Conservation (phyloP, 129 eudicot species). For the Flaveria brownii region DNA sequence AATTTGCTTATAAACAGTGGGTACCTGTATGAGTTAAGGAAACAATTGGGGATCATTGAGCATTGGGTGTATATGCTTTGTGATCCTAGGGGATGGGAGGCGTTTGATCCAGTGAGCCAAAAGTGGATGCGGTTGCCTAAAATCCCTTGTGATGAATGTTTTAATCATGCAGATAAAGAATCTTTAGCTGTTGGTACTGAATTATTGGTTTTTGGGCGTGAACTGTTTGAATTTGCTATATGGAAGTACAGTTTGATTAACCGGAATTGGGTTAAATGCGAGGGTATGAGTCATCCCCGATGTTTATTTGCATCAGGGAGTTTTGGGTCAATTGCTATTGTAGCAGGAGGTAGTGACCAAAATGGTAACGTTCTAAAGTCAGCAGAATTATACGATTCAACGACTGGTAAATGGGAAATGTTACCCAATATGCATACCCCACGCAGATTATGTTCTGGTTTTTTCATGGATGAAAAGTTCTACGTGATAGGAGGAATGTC, state of each 20-base stretch:
- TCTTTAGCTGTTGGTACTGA: slow-evolving; percentile 62
- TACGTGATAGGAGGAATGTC: slow-evolving; percentile 75
- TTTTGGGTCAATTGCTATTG: slow-evolving; percentile 61
- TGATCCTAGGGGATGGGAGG: slow-evolving; percentile 80
- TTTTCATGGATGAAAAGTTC: slow-evolving; percentile 69
- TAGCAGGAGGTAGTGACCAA: slow-evolving; percentile 76
- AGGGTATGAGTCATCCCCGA: slow-evolving; percentile 60
- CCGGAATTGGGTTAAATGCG: slow-evolving; percentile 55
- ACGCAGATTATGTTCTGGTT: slow-evolving; percentile 61
- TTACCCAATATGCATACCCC: slow-evolving; percentile 64
- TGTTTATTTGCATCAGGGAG: slow-evolving; percentile 67
- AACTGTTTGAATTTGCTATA: slow-evolving; percentile 54
- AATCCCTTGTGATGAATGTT: slow-evolving; percentile 69
- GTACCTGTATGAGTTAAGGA: slow-evolving; percentile 53
- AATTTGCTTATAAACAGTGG: slow-evolving; percentile 52
- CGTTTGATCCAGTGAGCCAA: slow-evolving; percentile 53
- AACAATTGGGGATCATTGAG: slow-evolving; percentile 54
- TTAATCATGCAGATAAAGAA: slow-evolving; percentile 61
- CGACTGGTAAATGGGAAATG: slow-evolving; percentile 54
- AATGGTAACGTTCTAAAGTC: slow-evolving; percentile 56
- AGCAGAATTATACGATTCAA: slow-evolving; percentile 63
- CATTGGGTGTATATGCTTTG: slow-evolving; percentile 86
- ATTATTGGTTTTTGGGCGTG: slow-evolving; percentile 74
- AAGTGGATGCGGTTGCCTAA: slow-evolving; percentile 63
- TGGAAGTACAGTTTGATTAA: slow-evolving; percentile 58